A percentile compares a stretch with the other conserved stretches of the same genome.
phyloP scores from a whole-genome alignment of 2,329 filamentous ascomycete genomes.

The Colletotrichum magnum region DNA sequence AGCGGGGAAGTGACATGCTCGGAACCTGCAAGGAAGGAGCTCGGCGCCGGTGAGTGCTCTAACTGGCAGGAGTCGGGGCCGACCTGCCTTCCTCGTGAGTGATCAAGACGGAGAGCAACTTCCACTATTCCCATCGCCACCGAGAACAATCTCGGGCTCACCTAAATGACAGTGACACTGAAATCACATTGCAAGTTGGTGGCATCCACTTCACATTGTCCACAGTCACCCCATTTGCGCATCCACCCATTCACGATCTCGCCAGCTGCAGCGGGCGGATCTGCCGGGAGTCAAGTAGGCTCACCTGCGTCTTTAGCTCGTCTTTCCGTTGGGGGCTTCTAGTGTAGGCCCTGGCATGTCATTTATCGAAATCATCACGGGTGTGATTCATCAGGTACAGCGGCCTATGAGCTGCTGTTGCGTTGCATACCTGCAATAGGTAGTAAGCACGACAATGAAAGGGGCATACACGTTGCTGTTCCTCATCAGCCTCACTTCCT shows the following conservation, averaged over 20 bases:
- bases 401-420: too few relatives aligned
- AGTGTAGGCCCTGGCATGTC: conserved; percentile 11
- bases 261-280: conserved; percentile 33
- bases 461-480: too few relatives aligned
- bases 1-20: not conserved
- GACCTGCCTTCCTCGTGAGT: conserved; percentile 6
- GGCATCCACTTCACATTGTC: not conserved
- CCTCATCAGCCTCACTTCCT: too few relatives aligned
- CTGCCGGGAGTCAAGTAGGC: conserved; percentile 33
- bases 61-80: not conserved
- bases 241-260: conserved; percentile 1
- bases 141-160: not conserved
- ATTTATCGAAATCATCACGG: conserved; percentile 16
- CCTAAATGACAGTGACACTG: conserved; percentile 21
- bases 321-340: conserved; percentile 19
- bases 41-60: conserved; percentile 3
- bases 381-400: not conserved
- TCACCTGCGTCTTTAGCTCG: conserved; percentile 21
- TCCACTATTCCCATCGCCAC: too few relatives aligned
- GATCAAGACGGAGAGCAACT: too few relatives aligned
- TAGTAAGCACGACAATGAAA: too few relatives aligned
- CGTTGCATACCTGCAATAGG: too few relatives aligned
- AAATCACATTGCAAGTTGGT: conserved; percentile 2
- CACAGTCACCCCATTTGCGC: not conserved
- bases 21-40: not conserved